Evolutionary conservation across 2,329 filamentous ascomycete genomes (phyloP).

Genomic region (Byssochlamys sp.): DNA sequence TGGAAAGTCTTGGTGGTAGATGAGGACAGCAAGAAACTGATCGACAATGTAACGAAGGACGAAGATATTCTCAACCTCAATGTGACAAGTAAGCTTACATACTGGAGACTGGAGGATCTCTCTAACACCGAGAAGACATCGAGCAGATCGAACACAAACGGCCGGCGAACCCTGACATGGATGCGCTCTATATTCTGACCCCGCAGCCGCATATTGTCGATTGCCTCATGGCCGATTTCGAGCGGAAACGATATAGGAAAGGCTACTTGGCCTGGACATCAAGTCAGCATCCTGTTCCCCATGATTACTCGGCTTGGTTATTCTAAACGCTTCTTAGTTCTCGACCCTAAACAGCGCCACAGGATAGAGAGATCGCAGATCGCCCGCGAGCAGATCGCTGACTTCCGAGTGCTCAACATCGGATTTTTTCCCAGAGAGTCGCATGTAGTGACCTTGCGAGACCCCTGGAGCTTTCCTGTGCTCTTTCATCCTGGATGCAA

Average conservation of each 20-base stretch:
- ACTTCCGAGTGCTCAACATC: slow-evolving; percentile 72
- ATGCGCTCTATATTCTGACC: slow-evolving; percentile 85
- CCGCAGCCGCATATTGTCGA: slow-evolving; percentile 82
- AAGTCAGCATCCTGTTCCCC: slow-evolving; percentile 33
- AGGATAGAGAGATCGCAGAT: slow-evolving; percentile 63
- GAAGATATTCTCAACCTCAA: slow-evolving; percentile 96
- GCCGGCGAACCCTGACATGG: slow-evolving; percentile 75
- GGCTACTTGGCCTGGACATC: slow-evolving; percentile 79
- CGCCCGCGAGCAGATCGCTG: slow-evolving; percentile 64
- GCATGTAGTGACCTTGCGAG: slow-evolving; percentile 78
- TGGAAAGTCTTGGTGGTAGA: slow-evolving; percentile 97
- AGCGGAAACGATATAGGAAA: slow-evolving; percentile 68
- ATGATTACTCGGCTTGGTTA: slow-evolving; percentile 2
- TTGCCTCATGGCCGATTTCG: slow-evolving; percentile 85
- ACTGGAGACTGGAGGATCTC: slow-evolving; percentile 7
- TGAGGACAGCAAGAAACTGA: slow-evolving; percentile 68
- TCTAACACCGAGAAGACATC: slow-evolving; percentile 54
- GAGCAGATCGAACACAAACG: slow-evolving; percentile 84
- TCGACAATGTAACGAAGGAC: slow-evolving; percentile 85
- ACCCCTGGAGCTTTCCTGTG: slow-evolving; percentile 90
- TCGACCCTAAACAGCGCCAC: slow-evolving; percentile 60
- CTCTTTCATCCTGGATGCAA: slow-evolving; percentile 89
- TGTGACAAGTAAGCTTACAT: slow-evolving; percentile 65
- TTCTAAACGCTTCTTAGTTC: slow-evolving; percentile 37
- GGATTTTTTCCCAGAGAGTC: slow-evolving; percentile 88